phyloP scores from a whole-genome alignment of 768 basidiomycete genomes.

The Mycena alexandri region DNA sequence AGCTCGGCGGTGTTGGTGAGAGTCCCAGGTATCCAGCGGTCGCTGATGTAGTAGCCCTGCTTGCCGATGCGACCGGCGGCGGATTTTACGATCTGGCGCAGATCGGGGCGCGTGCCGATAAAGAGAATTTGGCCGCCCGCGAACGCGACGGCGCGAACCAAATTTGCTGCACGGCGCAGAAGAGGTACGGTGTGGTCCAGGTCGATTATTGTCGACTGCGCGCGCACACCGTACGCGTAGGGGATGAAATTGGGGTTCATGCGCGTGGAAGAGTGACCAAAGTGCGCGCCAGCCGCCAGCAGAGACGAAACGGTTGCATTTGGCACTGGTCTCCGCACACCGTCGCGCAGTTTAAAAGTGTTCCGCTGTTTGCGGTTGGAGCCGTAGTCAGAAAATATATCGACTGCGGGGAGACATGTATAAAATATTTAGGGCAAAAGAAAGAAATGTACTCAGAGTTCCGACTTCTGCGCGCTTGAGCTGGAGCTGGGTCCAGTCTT shows the following conservation, averaged over 20 bases:
- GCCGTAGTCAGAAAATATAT: conserved; percentile 77
- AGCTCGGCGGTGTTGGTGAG: conserved; percentile 88
- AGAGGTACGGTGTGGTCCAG: conserved; percentile 94
- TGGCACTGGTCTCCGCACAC: conserved; percentile 73
- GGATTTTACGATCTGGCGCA: conserved; percentile 78
- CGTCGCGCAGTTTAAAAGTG: conserved; percentile 80
- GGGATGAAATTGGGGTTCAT: conserved; percentile 93
- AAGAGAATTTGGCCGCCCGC: conserved; percentile 90
- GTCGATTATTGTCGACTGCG: conserved; percentile 93
- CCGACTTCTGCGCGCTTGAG: conserved; percentile 66
- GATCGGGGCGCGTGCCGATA: conserved; percentile 88
- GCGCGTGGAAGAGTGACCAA: conserved; percentile 87
- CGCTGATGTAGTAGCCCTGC: conserved; percentile 88
- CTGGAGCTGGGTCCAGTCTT: conserved; percentile 78
- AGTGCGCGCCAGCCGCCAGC: conserved; percentile 92
- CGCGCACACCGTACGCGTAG: conserved; percentile 92
- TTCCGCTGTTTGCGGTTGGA: conserved; percentile 79
- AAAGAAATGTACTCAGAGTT: conserved; percentile 61
- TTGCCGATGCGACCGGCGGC: conserved; percentile 84
- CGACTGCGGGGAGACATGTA: conserved; percentile 56
- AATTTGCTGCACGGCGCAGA: conserved; percentile 88
- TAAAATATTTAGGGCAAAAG: conserved; percentile 1
- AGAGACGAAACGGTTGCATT: conserved; percentile 89
- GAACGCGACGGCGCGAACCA: conserved; percentile 85
- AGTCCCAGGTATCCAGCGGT: conserved; percentile 95